Evolutionary conservation across 768 basidiomycete species (phyloP).

Genomic region (Termitomyces sp.): DNA sequence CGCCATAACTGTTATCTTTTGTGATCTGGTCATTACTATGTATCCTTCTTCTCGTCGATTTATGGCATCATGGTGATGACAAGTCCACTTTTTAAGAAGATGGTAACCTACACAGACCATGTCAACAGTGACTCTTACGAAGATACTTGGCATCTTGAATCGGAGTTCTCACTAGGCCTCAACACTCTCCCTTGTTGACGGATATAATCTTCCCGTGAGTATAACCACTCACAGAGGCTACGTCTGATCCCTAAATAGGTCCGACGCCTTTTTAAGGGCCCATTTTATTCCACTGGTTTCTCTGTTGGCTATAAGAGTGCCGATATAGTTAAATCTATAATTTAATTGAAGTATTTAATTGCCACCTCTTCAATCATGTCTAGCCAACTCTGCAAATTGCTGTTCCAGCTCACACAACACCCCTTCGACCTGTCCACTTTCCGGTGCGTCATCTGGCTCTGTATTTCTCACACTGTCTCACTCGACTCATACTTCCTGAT

Average conservation of each 20-base stretch:
- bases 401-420: conserved; percentile 29
- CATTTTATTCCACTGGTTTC: conserved; percentile 41
- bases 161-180: not conserved
- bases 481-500: no score
- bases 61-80: not conserved
- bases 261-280: conserved; percentile 43
- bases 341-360: not conserved
- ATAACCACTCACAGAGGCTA: conserved; percentile 50
- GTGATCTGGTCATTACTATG: conserved; percentile 32
- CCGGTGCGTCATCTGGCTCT: conserved; percentile 22
- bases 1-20: no score
- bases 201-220: conserved; percentile 52
- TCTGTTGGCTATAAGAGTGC: conserved; percentile 53
- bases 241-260: conserved; percentile 19
- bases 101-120: conserved; percentile 28
- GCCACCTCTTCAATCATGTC: not conserved
- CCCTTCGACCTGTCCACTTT: conserved; percentile 29
- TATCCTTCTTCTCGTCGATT: not conserved
- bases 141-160: conserved; percentile 26
- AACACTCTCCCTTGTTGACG: conserved; percentile 55
- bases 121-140: conserved; percentile 74
- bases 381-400: conserved; percentile 31
- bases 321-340: conserved; percentile 29
- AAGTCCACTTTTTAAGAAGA: conserved; percentile 54
- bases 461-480: no score